Percentiles rank a stretch among this genome's conserved stretches.
These are phyloP conservation scores for Zancudomyces culisetae DNA, from an alignment of 371 early-diverging fungal genomes.

Conservation along the genomic window DNA sequence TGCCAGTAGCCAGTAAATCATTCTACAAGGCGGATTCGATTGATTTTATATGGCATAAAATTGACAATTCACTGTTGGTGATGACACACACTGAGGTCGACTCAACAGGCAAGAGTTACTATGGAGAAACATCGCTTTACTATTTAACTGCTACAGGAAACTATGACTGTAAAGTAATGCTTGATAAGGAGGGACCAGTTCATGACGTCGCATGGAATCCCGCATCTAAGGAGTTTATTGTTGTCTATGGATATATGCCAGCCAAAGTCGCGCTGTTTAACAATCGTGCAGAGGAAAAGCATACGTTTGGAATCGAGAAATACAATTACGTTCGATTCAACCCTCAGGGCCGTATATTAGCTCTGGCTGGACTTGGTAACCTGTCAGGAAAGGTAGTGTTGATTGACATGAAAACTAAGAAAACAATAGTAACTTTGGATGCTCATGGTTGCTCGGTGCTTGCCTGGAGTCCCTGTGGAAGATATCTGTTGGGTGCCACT, in stretches of 20 bases:
- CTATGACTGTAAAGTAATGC: constrained; percentile 75
- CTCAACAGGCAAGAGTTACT: constrained; percentile 85
- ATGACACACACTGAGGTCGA: constrained; percentile 89
- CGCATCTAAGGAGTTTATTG: constrained; percentile 83
- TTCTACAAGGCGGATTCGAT: constrained; percentile 87
- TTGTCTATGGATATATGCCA: constrained; percentile 87
- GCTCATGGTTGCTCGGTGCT: constrained; percentile 67
- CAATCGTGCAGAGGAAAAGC: constrained; percentile 60
- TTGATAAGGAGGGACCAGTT: constrained; percentile 81
- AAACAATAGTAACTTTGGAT: constrained; percentile 54
- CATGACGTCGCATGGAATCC: constrained; percentile 93
- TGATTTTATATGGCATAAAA: constrained; percentile 78
- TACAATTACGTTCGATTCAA: constrained; percentile 76
- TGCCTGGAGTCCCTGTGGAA: constrained; percentile 85
- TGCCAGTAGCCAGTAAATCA: constrained; percentile 66
- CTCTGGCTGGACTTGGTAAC: constrained; percentile 89
- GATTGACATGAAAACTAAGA: constrained; percentile 70
- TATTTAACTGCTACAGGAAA: constrained; percentile 78
- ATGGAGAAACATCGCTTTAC: constrained; percentile 86
- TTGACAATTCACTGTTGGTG: constrained; percentile 78
- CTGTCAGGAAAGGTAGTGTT: constrained; percentile 81
- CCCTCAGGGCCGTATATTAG: constrained; percentile 71
- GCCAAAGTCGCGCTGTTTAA: constrained; percentile 82
- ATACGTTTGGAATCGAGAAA: constrained; percentile 66
- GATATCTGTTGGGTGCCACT: constrained; percentile 78